These are phyloP conservation scores for Fagus sylvatica DNA, from an alignment of 306 rosid species.

Conservation along the genomic window DNA sequence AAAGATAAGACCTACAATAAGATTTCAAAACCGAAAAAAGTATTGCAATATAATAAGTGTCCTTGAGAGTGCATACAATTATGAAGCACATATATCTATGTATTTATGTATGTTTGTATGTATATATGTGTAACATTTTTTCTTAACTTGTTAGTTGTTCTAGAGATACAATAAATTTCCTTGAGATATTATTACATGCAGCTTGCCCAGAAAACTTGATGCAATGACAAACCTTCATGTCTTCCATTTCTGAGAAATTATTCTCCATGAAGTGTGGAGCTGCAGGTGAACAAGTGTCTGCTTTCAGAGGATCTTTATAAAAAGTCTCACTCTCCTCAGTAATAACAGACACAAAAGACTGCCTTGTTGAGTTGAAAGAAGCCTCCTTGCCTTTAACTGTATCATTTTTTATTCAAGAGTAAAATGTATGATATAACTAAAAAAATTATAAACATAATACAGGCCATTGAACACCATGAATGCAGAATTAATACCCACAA, in stretches of 20 bases:
- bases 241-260: constrained; percentile 48
- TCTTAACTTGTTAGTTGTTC: neutral
- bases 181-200: neutral
- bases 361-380: constrained; percentile 45
- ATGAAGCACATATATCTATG: neutral
- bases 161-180: neutral
- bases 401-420: constrained; percentile 25
- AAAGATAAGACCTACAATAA: constrained; percentile 27
- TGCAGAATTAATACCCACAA: neutral
- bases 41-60: neutral
- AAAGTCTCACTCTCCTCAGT: constrained; percentile 61
- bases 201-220: neutral
- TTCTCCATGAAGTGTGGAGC: constrained; percentile 44
- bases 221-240: constrained; percentile 43
- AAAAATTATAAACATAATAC: neutral
- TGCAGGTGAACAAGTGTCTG: constrained; percentile 45
- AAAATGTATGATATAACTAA: neutral
- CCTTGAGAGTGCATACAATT: neutral
- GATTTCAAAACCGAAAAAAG: neutral
- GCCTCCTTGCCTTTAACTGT: constrained; percentile 66
- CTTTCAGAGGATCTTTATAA: constrained; percentile 49
- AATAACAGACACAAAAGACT: constrained; percentile 52
- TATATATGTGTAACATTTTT: neutral
- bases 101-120: neutral
- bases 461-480: neutral